Base-by-base conservation (phyloP, 1,284 basidiomycete species). In the Cutaneotrichosporon sp. region DNA sequence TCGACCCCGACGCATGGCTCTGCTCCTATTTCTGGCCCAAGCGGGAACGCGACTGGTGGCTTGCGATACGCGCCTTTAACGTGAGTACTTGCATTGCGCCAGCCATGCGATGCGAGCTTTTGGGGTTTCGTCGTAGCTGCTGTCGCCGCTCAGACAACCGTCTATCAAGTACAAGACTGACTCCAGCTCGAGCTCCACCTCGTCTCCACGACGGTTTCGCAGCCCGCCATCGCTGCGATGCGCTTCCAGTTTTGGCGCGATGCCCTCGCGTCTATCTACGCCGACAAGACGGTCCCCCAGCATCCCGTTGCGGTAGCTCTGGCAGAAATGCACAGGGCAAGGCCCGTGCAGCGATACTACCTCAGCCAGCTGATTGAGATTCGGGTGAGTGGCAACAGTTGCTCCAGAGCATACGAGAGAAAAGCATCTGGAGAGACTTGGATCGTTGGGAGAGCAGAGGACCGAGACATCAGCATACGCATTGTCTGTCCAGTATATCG, bases 171-270 rank as follows among this genome's bases (percentile, higher is more conserved):
- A 35, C 23, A 37, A 14, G n/a, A 15, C 54, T 50, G 35, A 36
- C 52, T n/a, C 3, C 69, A 92, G 88, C 81, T 89, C 59, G 91
- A 96, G 72, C 77, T 94, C 40, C 87, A 90, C 21, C 85, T 80
- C 65, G 78, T 92, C 14, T 84, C 86, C 63, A 90, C 93, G 58
- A 80, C 81, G 13, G 85, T 91, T 14, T 85, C 86, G 15, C 88
- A 87, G 63, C 77, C 84, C 36, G 80, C 84, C 22, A 83, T 96
- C 56, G 92, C 90, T 8, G 83, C 85, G 66, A 90, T 94, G 80
- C 81, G 90, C 61, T 84, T 90, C 78, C 87, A 93, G 70, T 96
- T 93, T 74, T 96, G 91, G 92, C 83, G 84, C 66, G 90, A 96
- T 68, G 85, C 88, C 1, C 69, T 94, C 38, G 86, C 85, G 62